Percentiles rank a stretch among this genome's conserved stretches.
Conservation (phyloP, 805 yeast genomes). For the Kodamaea lidongshanica region DNA sequence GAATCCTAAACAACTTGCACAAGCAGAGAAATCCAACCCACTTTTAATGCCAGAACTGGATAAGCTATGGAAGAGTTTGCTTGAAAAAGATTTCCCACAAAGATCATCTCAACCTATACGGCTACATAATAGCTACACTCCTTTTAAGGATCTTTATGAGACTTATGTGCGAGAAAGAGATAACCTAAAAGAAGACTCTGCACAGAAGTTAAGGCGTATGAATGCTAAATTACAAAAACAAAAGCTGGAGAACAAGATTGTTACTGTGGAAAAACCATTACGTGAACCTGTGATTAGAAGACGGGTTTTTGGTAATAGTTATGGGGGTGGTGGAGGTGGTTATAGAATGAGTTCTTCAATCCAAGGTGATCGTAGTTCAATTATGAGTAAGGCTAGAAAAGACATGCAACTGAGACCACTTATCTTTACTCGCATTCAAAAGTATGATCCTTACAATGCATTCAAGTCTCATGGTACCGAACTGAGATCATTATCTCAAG, state of each 20-base stretch:
- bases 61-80: conserved; percentile 39
- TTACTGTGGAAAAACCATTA: conserved; percentile 21
- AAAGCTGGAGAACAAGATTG: conserved; percentile 32
- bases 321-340: conserved; percentile 11
- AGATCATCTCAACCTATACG: conserved; percentile 24
- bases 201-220: conserved; percentile 38
- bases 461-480: too few species aligned
- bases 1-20: conserved; percentile 28
- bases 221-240: conserved; percentile 33
- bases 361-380: conserved; percentile 15
- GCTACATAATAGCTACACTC: conserved; percentile 15
- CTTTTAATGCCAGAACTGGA: conserved; percentile 38
- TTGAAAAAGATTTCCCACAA: conserved; percentile 43
- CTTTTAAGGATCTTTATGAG: conserved; percentile 34
- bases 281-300: conserved; percentile 24
- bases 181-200: conserved; percentile 37
- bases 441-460: conserved; percentile 22
- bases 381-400: conserved; percentile 28
- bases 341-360: conserved; percentile 2
- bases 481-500: too few species aligned
- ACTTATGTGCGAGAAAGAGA: conserved; percentile 38
- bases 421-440: conserved; percentile 20
- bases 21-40: conserved; percentile 39
- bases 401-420: conserved; percentile 31
- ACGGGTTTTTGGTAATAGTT: conserved; percentile 2